These are phyloP conservation scores for Metschnikowia arizonensis DNA, from an alignment of 805 yeast species.

Conservation along the genomic window DNA sequence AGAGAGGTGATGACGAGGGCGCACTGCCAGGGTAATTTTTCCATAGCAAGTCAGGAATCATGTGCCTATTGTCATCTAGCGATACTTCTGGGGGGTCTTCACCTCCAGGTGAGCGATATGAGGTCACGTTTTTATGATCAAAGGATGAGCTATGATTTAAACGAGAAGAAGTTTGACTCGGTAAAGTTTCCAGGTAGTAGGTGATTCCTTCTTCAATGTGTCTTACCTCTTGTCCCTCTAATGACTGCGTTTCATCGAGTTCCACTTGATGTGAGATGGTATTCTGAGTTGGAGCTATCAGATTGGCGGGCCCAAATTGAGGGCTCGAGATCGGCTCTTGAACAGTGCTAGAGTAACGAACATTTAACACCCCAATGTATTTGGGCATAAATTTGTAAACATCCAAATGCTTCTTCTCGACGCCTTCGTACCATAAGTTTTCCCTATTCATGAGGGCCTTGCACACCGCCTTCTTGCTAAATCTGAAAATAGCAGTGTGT, in stretches of 20 bases:
- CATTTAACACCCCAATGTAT: constrained; percentile 92
- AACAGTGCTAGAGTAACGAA: constrained; percentile 61
- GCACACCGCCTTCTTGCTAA: constrained; percentile 88
- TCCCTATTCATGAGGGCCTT: constrained; percentile 89
- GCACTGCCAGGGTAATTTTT: constrained; percentile 47
- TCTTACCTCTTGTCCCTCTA: neutral
- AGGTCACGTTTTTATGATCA: neutral
- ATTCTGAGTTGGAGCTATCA: neutral
- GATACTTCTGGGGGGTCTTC: constrained; percentile 70
- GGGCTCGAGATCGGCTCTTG: constrained; percentile 25
- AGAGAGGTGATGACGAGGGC: constrained; percentile 16
- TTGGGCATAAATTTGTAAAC: constrained; percentile 84
- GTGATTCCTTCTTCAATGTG: neutral
- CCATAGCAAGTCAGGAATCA: constrained; percentile 79
- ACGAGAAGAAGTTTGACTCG: neutral
- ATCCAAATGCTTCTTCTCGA: constrained; percentile 74
- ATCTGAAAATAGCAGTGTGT: constrained; percentile 92
- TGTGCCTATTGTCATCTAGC: constrained; percentile 86
- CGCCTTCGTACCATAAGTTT: constrained; percentile 84
- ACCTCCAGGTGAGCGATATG: constrained; percentile 3
- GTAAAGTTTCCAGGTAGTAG: neutral
- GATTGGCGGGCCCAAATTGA: constrained; percentile 8
- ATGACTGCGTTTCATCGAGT: neutral
- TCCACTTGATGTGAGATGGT: neutral
- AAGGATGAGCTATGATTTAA: neutral